These are phyloP conservation scores for Aspergillus flavus DNA, from an alignment of 2,329 filamentous ascomycete species.

Conservation along the genomic window DNA sequence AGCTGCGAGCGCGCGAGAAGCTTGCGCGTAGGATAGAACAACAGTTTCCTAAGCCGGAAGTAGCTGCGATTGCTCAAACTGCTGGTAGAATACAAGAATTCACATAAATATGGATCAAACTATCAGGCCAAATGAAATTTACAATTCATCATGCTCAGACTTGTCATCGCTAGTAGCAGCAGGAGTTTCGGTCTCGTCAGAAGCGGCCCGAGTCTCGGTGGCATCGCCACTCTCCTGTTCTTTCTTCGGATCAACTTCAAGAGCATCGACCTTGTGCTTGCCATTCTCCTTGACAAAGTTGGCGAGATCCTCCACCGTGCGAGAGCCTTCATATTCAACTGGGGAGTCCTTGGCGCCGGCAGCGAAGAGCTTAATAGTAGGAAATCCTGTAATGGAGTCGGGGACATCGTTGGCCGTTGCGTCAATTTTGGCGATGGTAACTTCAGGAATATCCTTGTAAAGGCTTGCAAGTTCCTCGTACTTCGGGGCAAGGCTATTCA, in stretches of 20 bases:
- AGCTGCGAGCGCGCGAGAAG: background rate
- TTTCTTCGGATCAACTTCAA: conserved; percentile 57
- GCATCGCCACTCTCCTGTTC: conserved; percentile 50
- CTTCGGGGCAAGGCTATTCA: conserved; percentile 61
- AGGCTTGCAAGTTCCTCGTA: conserved; percentile 66
- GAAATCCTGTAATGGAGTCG: conserved; percentile 96
- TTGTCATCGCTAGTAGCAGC: conserved; percentile 30
- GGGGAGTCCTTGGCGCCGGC: conserved; percentile 85
- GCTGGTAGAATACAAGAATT: conserved; percentile 10
- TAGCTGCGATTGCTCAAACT: background rate
- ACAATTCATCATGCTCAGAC: conserved; percentile 44
- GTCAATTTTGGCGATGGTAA: conserved; percentile 84
- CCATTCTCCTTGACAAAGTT: conserved; percentile 95
- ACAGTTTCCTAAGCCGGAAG: background rate
- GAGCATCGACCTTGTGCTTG: conserved; percentile 77
- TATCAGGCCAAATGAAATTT: conserved; percentile 18
- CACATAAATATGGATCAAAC: conserved; percentile 6
- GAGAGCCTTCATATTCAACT: conserved; percentile 82
- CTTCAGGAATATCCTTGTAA: conserved; percentile 57
- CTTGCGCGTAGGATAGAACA: background rate
- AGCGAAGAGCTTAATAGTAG: conserved; percentile 97
- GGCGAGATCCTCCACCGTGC: conserved; percentile 88
- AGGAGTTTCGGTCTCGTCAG: conserved; percentile 21
- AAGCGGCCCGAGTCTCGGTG: conserved; percentile 27
- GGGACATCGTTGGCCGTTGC: conserved; percentile 95